These are phyloP conservation scores for Pelargonium australe DNA, from an alignment of 441 rosid species.

Conservation along the genomic window DNA sequence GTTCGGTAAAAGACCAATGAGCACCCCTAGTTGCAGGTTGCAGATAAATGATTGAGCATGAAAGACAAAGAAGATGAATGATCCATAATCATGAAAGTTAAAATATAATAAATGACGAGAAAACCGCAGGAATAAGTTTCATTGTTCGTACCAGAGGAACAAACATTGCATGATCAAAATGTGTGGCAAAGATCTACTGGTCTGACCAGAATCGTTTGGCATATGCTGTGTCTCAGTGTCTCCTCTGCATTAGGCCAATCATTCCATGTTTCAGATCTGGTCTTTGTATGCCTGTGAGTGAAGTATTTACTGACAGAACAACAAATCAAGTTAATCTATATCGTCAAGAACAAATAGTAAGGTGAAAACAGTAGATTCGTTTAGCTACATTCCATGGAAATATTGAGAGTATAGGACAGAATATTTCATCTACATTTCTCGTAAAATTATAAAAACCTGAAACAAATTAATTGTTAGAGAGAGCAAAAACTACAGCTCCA, in stretches of 20 bases:
- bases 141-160: neutral
- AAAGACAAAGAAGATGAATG: neutral
- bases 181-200: neutral
- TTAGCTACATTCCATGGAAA: too few relatives aligned
- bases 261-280: neutral
- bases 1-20: too few relatives aligned
- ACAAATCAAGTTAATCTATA: too few relatives aligned
- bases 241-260: neutral
- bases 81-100: neutral
- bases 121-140: neutral
- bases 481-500: too few relatives aligned
- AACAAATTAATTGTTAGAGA: too few relatives aligned
- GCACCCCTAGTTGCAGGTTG: neutral
- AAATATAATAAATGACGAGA: neutral
- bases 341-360: too few relatives aligned
- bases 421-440: too few relatives aligned
- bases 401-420: too few relatives aligned
- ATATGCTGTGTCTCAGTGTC: neutral
- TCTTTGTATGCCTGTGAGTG: neutral
- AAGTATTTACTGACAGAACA: too few relatives aligned
- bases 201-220: neutral
- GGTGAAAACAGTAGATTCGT: too few relatives aligned
- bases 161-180: neutral
- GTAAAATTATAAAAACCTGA: too few relatives aligned
- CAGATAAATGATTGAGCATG: slow-evolving; percentile 10